Conservation (phyloP, 2,329 filamentous ascomycete species). For the Aspergillus udagawae region DNA sequence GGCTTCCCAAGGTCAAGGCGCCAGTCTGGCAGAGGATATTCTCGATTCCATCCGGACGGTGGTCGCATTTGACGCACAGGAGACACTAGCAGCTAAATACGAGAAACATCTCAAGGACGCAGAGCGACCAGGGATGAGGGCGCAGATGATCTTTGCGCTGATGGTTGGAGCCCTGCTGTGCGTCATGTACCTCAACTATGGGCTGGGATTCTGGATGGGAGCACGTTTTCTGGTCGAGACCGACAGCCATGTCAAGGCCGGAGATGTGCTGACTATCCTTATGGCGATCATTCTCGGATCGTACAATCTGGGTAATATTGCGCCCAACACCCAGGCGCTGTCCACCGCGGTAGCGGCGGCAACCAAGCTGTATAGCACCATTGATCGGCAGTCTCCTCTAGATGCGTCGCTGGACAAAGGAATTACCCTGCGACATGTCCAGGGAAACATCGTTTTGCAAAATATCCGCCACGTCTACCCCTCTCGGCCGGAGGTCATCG, state of each 20-base stretch:
- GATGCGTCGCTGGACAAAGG: constrained; percentile 33
- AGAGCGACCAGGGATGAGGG: constrained; percentile 23
- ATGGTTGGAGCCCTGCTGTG: constrained; percentile 29
- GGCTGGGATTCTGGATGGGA: constrained; percentile 34
- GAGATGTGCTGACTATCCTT: constrained; percentile 26
- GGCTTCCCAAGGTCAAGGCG: constrained; percentile 63
- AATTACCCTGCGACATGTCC: constrained; percentile 17
- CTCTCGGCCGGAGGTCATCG: constrained; percentile 40
- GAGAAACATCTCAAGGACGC: constrained; percentile 22
- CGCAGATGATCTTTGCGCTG: constrained; percentile 24
- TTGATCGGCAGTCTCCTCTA: constrained; percentile 38
- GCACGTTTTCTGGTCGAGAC: constrained; percentile 22
- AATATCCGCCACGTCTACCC: constrained; percentile 48
- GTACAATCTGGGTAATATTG: constrained; percentile 35
- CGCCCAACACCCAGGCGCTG: constrained; percentile 40
- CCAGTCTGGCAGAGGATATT: constrained; percentile 48
- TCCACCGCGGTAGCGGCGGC: constrained; percentile 42
- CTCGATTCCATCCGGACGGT: constrained; percentile 49
- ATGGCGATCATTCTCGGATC: constrained; percentile 35
- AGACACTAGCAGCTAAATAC: constrained; percentile 25
- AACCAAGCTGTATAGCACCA: constrained; percentile 35
- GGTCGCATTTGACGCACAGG: constrained; percentile 43
- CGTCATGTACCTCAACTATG: constrained; percentile 30
- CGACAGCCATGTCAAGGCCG: constrained; percentile 16
- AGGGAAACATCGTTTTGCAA: constrained; percentile 38